Percentiles rank a stretch among this genome's conserved stretches.
Conservation (phyloP, 2,329 filamentous ascomycete genomes). For the Ophidiomyces ophidiicola region DNA sequence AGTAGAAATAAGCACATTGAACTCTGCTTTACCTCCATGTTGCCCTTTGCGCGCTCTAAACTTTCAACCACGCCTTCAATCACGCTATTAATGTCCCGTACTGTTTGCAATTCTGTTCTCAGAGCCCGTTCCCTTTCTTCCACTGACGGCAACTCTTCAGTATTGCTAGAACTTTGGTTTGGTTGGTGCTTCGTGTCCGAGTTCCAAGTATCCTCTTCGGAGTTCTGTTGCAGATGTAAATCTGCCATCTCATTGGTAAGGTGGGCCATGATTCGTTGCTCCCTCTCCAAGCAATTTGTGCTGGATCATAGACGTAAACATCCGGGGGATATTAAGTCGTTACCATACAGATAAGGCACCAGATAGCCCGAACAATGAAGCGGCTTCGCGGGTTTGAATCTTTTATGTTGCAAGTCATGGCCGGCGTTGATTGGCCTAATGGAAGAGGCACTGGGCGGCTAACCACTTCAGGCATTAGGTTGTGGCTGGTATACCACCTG, state of each 20-base stretch:
- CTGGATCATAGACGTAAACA: no score
- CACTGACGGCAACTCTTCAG: constrained; percentile 41
- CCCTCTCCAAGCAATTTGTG: no score
- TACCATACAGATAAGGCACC: no score
- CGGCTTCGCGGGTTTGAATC: no score
- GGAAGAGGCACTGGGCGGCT: no score
- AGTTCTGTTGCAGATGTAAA: constrained; percentile 11
- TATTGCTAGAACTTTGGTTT: constrained; percentile 19
- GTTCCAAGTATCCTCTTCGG: constrained; percentile 9
- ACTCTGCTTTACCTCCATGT: constrained; percentile 34
- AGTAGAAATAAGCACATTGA: neutral
- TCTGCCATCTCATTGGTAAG: constrained; percentile 13
- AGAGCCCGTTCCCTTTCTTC: constrained; percentile 56
- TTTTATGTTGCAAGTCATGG: no score
- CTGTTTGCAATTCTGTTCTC: constrained; percentile 65
- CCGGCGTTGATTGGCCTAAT: no score
- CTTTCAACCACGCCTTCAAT: constrained; percentile 51
- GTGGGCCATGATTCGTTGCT: constrained; percentile 10
- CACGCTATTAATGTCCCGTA: constrained; percentile 75
- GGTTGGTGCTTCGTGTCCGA: constrained; percentile 2
- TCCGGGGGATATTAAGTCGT: no score
- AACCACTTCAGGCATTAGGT: no score
- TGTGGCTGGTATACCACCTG: no score
- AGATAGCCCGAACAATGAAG: no score
- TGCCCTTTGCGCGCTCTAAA: constrained; percentile 37